Evolutionary conservation across 2,329 filamentous ascomycete species (phyloP), one percentile per base, ranked within the genome.

Genomic region (Colletotrichum aenigma): DNA sequence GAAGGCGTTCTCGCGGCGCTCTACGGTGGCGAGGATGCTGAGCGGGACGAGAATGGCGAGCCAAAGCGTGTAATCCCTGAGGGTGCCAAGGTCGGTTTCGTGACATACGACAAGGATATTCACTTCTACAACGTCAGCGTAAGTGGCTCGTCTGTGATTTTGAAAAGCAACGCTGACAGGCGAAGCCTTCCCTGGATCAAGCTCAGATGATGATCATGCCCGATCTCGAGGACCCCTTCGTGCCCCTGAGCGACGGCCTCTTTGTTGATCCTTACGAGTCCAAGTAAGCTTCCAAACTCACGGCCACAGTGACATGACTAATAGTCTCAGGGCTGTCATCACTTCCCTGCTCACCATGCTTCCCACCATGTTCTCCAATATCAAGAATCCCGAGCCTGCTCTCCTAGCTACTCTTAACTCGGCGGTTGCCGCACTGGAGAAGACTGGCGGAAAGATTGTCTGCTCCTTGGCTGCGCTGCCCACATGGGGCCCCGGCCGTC

Each of bases 201-300:
- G 95, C 97, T 12, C 97, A 99, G 82, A 98, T 99, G 95, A 92
- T 99, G 88, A 96, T 99, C 66, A 98, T 99, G 95, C 95, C 97
- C 5, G 97, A 99, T 82, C 91, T 99, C 65, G 96, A 98, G 81
- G 97, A 99, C 79, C 97, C 97, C 0, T 99, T 99, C 83, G 93
- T 98, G 18, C 96, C 97, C 4, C 88, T 99, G 21, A 95, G 94
- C 77, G 94, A 98, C 74, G 96, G 96, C 18, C 89, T 99, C 12
- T 98, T 98, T 83, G 96, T 98, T 18, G 96, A 99, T 83, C 96
- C 97, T 3, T 93, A 96, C 80, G 95, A 98, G 83, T 97, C 95
- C 61, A 96, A 94, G 88, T 92, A 86, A 71, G 87, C 80, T 56
- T 36, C 6, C n/a, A 43, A n/a, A 26, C 13, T 18, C 48, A 32